Evolutionary conservation across 495 filamentous ascomycete genomes (phyloP).

Genomic region (Alectoria sarmentosa): DNA sequence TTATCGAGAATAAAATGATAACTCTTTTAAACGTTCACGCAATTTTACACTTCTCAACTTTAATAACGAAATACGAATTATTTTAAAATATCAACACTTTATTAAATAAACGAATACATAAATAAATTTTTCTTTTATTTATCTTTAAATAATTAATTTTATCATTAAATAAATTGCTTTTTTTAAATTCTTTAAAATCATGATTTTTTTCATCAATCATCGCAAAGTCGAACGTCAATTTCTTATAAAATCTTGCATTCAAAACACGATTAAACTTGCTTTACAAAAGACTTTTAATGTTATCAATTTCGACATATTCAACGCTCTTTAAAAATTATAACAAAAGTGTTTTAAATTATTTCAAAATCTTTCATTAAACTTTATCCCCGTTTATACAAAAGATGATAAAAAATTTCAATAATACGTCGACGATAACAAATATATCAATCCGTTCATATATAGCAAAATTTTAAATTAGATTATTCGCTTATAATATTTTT

Average conservation of each 20-base stretch:
- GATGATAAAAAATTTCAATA: not conserved
- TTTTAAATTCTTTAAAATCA: not conserved
- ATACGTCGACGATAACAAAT: not conserved
- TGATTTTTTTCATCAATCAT: not conserved
- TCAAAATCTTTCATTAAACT: not conserved
- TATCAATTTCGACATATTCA: not conserved
- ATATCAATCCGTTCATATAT: not conserved
- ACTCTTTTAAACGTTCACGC: not conserved
- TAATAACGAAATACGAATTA: not conserved
- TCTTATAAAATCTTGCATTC: not conserved
- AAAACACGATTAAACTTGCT: not conserved
- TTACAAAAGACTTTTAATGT: not conserved
- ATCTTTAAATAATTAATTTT: not conserved
- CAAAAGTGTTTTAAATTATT: not conserved
- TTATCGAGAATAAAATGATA: not conserved
- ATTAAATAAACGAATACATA: not conserved
- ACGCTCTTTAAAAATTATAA: not conserved
- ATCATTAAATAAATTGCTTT: not conserved
- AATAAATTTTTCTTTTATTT: not conserved
- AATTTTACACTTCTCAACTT: not conserved
- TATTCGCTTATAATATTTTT: not conserved
- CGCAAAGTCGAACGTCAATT: not conserved
- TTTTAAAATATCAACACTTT: not conserved
- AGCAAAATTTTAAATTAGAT: not conserved
- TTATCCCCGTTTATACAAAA: not conserved